A percentile compares a stretch with the other conserved stretches of the same genome.
These are phyloP conservation scores for Eucalyptus caleyi DNA, from an alignment of 345 rosid species.

Conservation along the genomic window DNA sequence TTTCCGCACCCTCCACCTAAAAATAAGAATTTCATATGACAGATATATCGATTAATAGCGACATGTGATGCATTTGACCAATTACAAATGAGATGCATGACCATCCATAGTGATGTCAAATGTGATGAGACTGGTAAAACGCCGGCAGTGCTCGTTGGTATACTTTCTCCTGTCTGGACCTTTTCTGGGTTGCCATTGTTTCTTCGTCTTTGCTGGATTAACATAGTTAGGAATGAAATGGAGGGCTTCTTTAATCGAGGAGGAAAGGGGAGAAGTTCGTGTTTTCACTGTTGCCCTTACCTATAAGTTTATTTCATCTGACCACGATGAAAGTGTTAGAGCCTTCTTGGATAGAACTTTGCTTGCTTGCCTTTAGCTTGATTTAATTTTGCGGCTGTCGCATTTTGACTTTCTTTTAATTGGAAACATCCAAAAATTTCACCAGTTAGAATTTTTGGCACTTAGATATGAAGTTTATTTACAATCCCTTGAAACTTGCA, in stretches of 20 bases:
- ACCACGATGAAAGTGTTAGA: not conserved
- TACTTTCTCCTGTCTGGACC: not conserved
- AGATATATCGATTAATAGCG: not conserved
- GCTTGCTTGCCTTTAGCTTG: not conserved
- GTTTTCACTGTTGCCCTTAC: not conserved
- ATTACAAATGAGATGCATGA: not conserved
- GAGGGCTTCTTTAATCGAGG: not conserved
- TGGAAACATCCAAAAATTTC: not conserved
- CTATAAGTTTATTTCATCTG: not conserved
- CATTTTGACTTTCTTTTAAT: not conserved
- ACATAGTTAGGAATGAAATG: not conserved
- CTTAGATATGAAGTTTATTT: too few relatives aligned
- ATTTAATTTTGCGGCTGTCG: not conserved
- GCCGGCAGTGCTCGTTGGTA: accelerated
- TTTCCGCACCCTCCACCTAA: not conserved
- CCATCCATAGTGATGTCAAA: not conserved
- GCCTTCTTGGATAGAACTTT: not conserved
- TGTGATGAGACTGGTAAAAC: accelerated
- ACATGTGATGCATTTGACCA: not conserved
- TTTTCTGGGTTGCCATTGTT: not conserved
- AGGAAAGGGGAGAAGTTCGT: not conserved
- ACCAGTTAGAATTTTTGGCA: not conserved
- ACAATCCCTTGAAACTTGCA: not conserved
- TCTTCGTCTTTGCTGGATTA: not conserved
- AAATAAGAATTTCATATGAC: not conserved